phyloP scores from a whole-genome alignment of 108 stramenopile genomes.

The Pseudonitzschia multiseries region DNA sequence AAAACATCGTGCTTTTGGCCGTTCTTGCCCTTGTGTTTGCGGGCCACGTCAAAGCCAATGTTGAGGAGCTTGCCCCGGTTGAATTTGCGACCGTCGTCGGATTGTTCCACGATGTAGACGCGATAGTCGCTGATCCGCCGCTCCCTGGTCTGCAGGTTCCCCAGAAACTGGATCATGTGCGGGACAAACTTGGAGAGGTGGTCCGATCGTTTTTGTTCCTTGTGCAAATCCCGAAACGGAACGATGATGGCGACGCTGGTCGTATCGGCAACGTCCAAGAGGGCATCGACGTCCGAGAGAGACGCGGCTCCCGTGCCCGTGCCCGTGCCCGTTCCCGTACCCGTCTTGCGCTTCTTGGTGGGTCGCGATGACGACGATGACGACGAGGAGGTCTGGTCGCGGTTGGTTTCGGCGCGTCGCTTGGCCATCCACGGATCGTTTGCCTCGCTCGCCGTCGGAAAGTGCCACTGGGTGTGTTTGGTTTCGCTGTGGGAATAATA shows the following conservation, averaged over 20 bases:
- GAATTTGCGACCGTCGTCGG: conserved; percentile 94
- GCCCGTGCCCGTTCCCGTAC: conserved; percentile 39
- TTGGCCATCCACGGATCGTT: conserved; percentile 75
- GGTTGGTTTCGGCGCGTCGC: conserved; percentile 48
- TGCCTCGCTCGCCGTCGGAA: conserved; percentile 81
- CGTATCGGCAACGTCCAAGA: conserved; percentile 46
- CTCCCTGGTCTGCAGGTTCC: conserved; percentile 21
- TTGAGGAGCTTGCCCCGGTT: conserved; percentile 99
- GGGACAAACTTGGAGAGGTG: conserved; percentile 90
- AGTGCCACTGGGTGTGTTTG: conserved; percentile 90
- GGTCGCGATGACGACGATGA: conserved; percentile 29
- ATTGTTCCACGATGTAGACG: conserved; percentile 97
- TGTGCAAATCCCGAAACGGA: conserved; percentile 93
- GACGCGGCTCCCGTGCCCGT: neutral
- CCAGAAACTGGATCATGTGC: conserved; percentile 89
- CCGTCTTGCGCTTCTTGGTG: too few species aligned
- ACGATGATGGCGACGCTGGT: conserved; percentile 93
- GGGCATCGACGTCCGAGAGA: conserved; percentile 12
- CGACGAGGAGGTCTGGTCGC: too few species aligned
- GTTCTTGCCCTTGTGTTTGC: conserved; percentile 41
- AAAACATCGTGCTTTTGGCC: conserved; percentile 68
- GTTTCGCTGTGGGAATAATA: conserved; percentile 77
- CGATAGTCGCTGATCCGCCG: conserved; percentile 73
- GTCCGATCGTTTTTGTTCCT: conserved; percentile 84
- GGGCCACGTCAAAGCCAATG: conserved; percentile 93